Conservation (phyloP, 164 flowering plant species). For the Aristolochia contorta region DNA sequence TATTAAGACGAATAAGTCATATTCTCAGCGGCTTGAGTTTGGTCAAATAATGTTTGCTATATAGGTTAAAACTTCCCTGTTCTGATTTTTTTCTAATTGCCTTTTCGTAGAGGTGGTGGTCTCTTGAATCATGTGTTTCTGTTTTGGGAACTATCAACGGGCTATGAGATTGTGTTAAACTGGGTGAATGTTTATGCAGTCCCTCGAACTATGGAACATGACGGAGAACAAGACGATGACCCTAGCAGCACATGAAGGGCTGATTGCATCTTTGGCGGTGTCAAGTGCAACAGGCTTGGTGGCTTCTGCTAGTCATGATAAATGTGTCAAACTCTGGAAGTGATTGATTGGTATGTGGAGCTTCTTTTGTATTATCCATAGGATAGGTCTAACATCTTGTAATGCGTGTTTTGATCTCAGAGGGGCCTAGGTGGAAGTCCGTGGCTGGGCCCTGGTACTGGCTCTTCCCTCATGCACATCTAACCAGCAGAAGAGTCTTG, state of each 20-base stretch:
- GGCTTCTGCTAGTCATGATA: slow-evolving; percentile 80
- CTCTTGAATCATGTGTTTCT: no score
- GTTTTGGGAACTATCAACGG: no score
- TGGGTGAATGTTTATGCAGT: slow-evolving; percentile 21
- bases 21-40: background rate
- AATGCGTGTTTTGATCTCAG: background rate
- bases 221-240: slow-evolving; percentile 66
- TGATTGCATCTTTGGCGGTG: slow-evolving; percentile 51
- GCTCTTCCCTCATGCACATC: background rate
- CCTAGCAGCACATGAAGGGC: slow-evolving; percentile 53
- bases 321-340: slow-evolving; percentile 66
- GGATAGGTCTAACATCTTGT: background rate
- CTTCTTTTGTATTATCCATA: slow-evolving; percentile 1
- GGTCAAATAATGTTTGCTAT: background rate
- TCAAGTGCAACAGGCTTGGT: slow-evolving; percentile 48
- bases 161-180: background rate
- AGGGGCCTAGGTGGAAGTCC: no score
- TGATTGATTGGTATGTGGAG: slow-evolving; percentile 27
- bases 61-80: background rate
- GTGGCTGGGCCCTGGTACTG: no score
- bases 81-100: no score
- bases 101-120: no score
- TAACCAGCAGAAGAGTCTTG: background rate
- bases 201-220: slow-evolving; percentile 76
- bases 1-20: background rate